phyloP scores from a whole-genome alignment of 2,329 filamentous ascomycete species.

The Pseudogymnoascus destructans region DNA sequence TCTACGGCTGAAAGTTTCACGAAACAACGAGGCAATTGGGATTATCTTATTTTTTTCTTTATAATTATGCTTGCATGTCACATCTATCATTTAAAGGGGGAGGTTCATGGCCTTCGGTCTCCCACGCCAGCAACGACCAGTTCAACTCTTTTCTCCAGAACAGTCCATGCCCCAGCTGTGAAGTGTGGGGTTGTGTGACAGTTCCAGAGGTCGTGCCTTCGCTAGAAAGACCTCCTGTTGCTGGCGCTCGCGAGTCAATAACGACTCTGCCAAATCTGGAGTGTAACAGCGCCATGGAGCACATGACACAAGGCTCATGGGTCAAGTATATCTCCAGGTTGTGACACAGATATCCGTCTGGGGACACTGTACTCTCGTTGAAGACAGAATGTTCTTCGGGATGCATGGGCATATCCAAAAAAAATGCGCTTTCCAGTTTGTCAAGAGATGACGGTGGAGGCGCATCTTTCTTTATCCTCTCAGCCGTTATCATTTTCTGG shows the following conservation, averaged over 20 bases:
- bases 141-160: constrained; percentile 69
- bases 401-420: constrained; percentile 57
- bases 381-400: constrained; percentile 50
- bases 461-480: constrained; percentile 15
- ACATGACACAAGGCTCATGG: constrained; percentile 93
- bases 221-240: constrained; percentile 71
- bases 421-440: constrained; percentile 43
- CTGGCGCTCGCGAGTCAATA: constrained; percentile 65
- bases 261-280: constrained; percentile 81
- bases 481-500: constrained; percentile 33
- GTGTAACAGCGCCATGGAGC: constrained; percentile 90
- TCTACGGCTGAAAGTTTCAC: background rate
- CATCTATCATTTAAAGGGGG: constrained; percentile 2
- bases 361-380: constrained; percentile 48
- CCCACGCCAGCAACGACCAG: constrained; percentile 75
- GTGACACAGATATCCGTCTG: constrained; percentile 85
- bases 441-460: background rate
- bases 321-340: constrained; percentile 88
- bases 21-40: background rate
- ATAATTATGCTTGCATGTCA: constrained; percentile 6
- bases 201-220: constrained; percentile 40
- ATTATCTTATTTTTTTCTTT: background rate
- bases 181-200: constrained; percentile 24
- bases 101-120: constrained; percentile 25
- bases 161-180: constrained; percentile 49